These are phyloP conservation scores for Hirsutella minnesotensis DNA, from an alignment of 2,329 filamentous ascomycete genomes.

Conservation along the genomic window DNA sequence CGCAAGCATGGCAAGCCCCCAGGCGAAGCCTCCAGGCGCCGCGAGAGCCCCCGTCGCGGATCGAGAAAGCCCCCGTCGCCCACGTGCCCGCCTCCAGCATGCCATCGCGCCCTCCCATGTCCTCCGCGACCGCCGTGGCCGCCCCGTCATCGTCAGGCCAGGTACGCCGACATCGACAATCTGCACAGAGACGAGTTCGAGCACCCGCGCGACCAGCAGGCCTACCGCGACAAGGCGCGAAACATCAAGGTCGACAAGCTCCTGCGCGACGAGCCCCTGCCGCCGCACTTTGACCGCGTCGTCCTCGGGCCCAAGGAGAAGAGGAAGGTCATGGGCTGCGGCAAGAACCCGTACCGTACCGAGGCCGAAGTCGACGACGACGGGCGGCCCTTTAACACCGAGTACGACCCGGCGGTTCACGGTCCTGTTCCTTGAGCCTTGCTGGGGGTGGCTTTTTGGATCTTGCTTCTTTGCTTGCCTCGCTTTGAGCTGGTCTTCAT, in stretches of 20 bases:
- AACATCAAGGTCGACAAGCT: slow-evolving; percentile 42
- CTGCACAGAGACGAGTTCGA: slow-evolving; percentile 25
- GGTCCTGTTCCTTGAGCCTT: too few relatives aligned
- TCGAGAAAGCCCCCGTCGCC: too few relatives aligned
- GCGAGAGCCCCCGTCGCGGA: too few relatives aligned
- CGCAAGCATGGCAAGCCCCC: too few relatives aligned
- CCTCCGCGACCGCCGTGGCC: neutral
- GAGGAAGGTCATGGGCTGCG: slow-evolving; percentile 22
- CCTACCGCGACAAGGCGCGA: slow-evolving; percentile 46
- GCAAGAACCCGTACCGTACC: slow-evolving; percentile 36
- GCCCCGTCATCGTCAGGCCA: slow-evolving; percentile 2
- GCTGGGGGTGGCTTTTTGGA: too few relatives aligned
- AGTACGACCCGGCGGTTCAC: slow-evolving; percentile 3
- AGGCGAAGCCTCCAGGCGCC: too few relatives aligned
- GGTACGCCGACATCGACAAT: slow-evolving; percentile 6
- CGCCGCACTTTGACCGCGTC: slow-evolving; percentile 37
- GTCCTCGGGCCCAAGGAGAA: slow-evolving; percentile 38
- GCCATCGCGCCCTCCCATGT: neutral
- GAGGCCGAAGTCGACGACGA: slow-evolving; percentile 32
- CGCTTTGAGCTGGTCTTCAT: too few relatives aligned
- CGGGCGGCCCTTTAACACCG: slow-evolving; percentile 26
- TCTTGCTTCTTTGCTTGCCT: neutral
- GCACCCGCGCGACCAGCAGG: slow-evolving; percentile 37
- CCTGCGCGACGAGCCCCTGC: slow-evolving; percentile 29
- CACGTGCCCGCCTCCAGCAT: too few relatives aligned